Conservation (phyloP, 2,329 filamentous ascomycete species). For the Truncatella angustata region DNA sequence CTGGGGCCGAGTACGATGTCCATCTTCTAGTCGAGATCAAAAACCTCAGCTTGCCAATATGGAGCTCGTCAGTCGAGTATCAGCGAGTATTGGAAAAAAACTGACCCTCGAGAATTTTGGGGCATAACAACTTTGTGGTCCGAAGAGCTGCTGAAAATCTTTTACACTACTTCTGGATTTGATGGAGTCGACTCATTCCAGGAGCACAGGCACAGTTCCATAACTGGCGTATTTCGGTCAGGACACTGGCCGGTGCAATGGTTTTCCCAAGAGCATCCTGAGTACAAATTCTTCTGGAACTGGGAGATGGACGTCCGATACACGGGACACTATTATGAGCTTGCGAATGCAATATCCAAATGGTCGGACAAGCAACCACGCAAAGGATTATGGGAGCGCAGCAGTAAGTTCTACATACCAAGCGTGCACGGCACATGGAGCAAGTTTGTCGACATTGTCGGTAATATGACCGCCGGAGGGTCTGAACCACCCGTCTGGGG, state of each 20-base stretch:
- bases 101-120: background rate
- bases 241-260: background rate
- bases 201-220: background rate
- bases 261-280: background rate
- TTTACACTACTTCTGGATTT: background rate
- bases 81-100: background rate
- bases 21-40: background rate
- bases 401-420: background rate
- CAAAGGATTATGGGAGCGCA: background rate
- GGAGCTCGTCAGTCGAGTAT: background rate
- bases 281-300: background rate
- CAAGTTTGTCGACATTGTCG: background rate
- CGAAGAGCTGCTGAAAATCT: background rate
- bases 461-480: background rate
- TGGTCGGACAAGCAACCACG: background rate
- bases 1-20: background rate
- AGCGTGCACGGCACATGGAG: background rate
- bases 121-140: background rate
- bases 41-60: background rate
- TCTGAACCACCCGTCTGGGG: background rate
- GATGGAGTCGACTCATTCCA: background rate
- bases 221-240: background rate
- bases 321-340: background rate
- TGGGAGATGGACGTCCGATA: background rate
- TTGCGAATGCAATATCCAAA: background rate